These are phyloP conservation scores for Abrus pulchellus DNA, from an alignment of 306 rosid species.

Conservation along the genomic window DNA sequence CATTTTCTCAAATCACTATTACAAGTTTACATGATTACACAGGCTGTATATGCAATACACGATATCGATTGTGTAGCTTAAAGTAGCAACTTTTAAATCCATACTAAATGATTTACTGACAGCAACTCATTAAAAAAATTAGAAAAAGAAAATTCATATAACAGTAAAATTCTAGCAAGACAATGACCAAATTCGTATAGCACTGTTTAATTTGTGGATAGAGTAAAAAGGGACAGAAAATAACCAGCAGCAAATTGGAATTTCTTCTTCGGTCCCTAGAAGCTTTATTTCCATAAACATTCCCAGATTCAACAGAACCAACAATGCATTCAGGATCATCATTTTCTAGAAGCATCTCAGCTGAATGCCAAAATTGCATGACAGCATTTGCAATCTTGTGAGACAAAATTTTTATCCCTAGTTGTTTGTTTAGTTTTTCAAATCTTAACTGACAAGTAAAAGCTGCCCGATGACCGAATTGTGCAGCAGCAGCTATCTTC, in stretches of 20 bases:
- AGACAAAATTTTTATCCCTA: slow-evolving; percentile 64
- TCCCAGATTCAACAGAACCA: slow-evolving; percentile 49
- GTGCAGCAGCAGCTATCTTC: slow-evolving; percentile 79
- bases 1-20: background rate
- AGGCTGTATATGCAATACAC: background rate
- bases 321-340: slow-evolving; percentile 44
- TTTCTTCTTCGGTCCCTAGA: slow-evolving; percentile 52
- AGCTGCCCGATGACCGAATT: slow-evolving; percentile 65
- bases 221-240: slow-evolving; percentile 31
- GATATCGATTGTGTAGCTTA: background rate
- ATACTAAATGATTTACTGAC: slow-evolving; percentile 13
- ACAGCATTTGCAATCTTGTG: slow-evolving; percentile 76
- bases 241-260: slow-evolving; percentile 50
- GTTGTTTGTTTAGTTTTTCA: slow-evolving; percentile 57
- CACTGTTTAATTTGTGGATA: background rate
- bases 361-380: slow-evolving; percentile 83
- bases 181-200: slow-evolving; percentile 33
- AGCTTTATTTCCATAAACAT: slow-evolving; percentile 50
- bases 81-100: slow-evolving; percentile 22
- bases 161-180: slow-evolving; percentile 15
- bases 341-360: slow-evolving; percentile 61
- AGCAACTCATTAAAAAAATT: background rate
- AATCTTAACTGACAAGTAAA: slow-evolving; percentile 65
- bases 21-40: background rate
- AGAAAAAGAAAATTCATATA: slow-evolving; percentile 20